Conservation (phyloP, 164 flowering plant species). For the Annona squamosa region DNA sequence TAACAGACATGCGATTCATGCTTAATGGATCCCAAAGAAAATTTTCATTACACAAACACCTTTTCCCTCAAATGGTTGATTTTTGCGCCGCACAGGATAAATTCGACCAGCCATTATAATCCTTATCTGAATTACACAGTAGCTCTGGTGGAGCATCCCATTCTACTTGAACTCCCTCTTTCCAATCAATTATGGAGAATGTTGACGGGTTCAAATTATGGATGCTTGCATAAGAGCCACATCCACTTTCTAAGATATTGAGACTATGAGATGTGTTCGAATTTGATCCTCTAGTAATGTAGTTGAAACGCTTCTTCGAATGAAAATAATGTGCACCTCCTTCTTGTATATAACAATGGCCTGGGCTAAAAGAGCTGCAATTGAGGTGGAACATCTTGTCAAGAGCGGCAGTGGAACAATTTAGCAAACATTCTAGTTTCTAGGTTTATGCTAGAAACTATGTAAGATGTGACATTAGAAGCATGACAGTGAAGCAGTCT, state of each 20-base stretch:
- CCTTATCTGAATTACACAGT: not conserved
- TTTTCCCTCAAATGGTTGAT: not conserved
- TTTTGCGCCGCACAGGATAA: not conserved
- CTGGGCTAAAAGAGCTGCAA: no score
- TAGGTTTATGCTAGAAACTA: no score
- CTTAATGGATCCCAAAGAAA: not conserved
- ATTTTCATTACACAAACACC: not conserved
- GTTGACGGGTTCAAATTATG: not conserved
- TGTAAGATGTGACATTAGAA: no score
- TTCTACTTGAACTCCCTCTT: slow-evolving; percentile 1
- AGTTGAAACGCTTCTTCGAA: not conserved
- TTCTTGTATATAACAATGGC: no score
- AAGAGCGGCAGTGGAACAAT: no score
- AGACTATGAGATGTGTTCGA: not conserved
- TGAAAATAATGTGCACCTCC: not conserved
- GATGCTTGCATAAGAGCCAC: slow-evolving; percentile 4
- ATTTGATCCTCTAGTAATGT: not conserved
- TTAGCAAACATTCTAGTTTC: no score
- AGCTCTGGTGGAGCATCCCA: not conserved
- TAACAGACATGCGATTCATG: not conserved
- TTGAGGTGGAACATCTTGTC: no score
- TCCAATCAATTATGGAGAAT: not conserved
- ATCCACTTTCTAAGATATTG: not conserved
- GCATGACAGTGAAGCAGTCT: no score
- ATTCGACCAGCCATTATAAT: not conserved